Evolutionary conservation across 2,329 filamentous ascomycete species (phyloP).

Genomic region (Grosmannia huntii): DNA sequence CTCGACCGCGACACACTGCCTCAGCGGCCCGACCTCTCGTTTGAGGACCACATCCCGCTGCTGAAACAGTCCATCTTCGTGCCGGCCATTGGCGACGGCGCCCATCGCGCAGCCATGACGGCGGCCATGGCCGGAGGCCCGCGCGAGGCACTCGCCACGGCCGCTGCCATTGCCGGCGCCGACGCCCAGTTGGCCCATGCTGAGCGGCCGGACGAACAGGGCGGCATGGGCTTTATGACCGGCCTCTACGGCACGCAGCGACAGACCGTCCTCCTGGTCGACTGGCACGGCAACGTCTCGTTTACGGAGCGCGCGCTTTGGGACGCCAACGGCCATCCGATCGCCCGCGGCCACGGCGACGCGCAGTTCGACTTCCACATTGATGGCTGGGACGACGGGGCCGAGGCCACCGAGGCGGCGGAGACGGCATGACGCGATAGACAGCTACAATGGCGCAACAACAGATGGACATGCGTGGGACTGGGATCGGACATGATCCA

Average conservation of each 20-base stretch:
- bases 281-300: slow-evolving; percentile 49
- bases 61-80: slow-evolving; percentile 51
- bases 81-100: slow-evolving; percentile 36
- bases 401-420: background rate
- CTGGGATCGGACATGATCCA: no score
- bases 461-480: no score
- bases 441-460: no score
- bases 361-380: slow-evolving; percentile 42
- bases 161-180: slow-evolving; percentile 21
- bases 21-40: slow-evolving; percentile 23
- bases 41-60: slow-evolving; percentile 39
- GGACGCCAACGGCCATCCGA: slow-evolving; percentile 41
- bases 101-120: slow-evolving; percentile 19
- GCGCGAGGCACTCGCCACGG: slow-evolving; percentile 20
- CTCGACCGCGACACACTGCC: slow-evolving; percentile 47
- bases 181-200: slow-evolving; percentile 23
- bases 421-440: no score
- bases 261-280: slow-evolving; percentile 49
- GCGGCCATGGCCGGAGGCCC: slow-evolving; percentile 16
- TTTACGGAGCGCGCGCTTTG: slow-evolving; percentile 48
- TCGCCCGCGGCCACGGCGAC: slow-evolving; percentile 42
- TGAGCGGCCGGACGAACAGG: slow-evolving; percentile 21
- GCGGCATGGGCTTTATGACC: slow-evolving; percentile 32
- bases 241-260: slow-evolving; percentile 54
- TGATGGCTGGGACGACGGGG: slow-evolving; percentile 32